Percentiles rank a stretch among this genome's conserved stretches.
phyloP scores from a whole-genome alignment of 2,329 filamentous ascomycete genomes.

The Sclerotinia subarctica region DNA sequence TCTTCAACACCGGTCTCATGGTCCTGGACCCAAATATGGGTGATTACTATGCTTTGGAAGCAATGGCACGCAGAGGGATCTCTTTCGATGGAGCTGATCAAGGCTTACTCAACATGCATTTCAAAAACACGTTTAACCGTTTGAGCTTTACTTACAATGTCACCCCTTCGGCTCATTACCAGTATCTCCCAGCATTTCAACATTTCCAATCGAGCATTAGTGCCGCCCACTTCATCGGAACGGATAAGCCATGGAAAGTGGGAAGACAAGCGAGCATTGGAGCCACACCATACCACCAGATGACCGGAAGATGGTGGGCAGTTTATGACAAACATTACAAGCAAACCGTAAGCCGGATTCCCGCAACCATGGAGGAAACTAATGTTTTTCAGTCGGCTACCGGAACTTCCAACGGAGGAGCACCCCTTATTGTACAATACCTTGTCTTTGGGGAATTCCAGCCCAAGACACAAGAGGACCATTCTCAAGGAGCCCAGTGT shows the following conservation, averaged over 20 bases:
- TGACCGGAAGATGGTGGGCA: slow-evolving; percentile 88
- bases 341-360: slow-evolving; percentile 43
- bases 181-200: slow-evolving; percentile 91
- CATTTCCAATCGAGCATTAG: slow-evolving; percentile 89
- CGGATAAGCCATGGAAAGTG: slow-evolving; percentile 82
- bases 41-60: slow-evolving; percentile 80
- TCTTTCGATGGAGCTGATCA: slow-evolving; percentile 98
- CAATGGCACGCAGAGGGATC: slow-evolving; percentile 79
- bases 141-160: slow-evolving; percentile 96
- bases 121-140: slow-evolving; percentile 76
- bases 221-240: slow-evolving; percentile 91
- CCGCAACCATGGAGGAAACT: slow-evolving; percentile 10
- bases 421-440: slow-evolving; percentile 36
- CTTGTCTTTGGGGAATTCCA: slow-evolving; percentile 39
- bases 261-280: slow-evolving; percentile 55
- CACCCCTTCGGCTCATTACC: slow-evolving; percentile 93
- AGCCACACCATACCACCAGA: slow-evolving; percentile 71
- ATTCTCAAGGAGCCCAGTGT: slow-evolving; percentile 30
- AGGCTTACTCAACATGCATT: slow-evolving; percentile 92
- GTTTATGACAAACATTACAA: slow-evolving; percentile 87
- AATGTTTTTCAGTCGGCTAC: slow-evolving; percentile 31
- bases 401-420: slow-evolving; percentile 24
- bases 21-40: slow-evolving; percentile 80
- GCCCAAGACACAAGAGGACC: slow-evolving; percentile 25
- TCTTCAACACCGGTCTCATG: slow-evolving; percentile 98